Evolutionary conservation across 352 stramenopile genomes (phyloP).

Genomic region (Phytopythium oedochilum): DNA sequence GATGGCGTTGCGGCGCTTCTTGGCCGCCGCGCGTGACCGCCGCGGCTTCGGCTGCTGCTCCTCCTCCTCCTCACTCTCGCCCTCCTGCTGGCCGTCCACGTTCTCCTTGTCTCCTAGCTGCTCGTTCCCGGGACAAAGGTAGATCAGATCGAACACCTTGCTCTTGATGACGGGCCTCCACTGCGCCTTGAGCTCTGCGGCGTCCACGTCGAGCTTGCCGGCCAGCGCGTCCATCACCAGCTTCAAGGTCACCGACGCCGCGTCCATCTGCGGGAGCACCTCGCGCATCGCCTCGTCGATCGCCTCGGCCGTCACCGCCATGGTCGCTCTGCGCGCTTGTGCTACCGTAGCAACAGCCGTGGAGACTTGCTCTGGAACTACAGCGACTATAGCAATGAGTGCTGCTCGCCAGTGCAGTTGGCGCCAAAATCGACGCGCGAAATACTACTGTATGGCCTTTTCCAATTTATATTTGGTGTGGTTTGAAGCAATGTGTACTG

Average conservation of each 20-base stretch:
- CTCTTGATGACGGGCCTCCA: slow-evolving; percentile 45
- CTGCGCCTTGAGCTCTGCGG: slow-evolving; percentile 32
- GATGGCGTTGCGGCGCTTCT: slow-evolving; percentile 27
- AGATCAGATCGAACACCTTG: slow-evolving; percentile 45
- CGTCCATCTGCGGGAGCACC: slow-evolving; percentile 58
- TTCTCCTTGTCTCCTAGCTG: slow-evolving; percentile 13
- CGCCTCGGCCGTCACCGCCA: slow-evolving; percentile 17
- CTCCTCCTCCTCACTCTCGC: slow-evolving; percentile 22
- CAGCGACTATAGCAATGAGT: no score
- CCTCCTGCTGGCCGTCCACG: slow-evolving; percentile 4
- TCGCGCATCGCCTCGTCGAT: slow-evolving; percentile 34
- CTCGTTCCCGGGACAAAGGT: slow-evolving; percentile 15
- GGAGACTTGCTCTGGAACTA: no score
- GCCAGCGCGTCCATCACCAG: slow-evolving; percentile 50
- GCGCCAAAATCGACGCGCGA: slow-evolving; percentile 1
- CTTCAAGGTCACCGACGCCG: slow-evolving; percentile 37
- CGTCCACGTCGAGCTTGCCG: slow-evolving; percentile 35
- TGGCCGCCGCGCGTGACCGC: slow-evolving; percentile 7
- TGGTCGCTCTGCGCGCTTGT: not conserved
- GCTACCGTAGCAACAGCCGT: no score
- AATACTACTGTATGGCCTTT: not conserved
- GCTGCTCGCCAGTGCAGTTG: not conserved
- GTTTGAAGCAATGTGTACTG: no score
- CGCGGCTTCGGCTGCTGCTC: slow-evolving; percentile 7
- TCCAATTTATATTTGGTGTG: not conserved